Conservation (phyloP, 306 rosid genomes). For the Aeschynomene evenia region DNA sequence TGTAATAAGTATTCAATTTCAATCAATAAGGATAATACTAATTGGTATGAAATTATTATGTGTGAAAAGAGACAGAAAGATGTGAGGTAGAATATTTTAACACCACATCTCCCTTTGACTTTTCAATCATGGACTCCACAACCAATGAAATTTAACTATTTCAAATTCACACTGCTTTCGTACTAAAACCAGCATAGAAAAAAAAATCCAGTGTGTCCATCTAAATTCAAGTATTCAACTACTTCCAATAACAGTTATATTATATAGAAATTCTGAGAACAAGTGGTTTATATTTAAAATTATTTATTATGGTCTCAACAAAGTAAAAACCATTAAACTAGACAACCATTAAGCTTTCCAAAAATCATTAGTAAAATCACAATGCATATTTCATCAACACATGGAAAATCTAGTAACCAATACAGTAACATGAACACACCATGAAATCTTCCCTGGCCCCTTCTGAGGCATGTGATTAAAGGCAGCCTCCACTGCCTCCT, state of each 20-base stretch:
- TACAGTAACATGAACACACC: constrained; percentile 45
- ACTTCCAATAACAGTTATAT: neutral
- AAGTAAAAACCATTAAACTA: neutral
- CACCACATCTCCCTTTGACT: neutral
- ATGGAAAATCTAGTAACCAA: constrained; percentile 7
- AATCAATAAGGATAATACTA: too few species aligned
- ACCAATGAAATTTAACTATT: too few species aligned
- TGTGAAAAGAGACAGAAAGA: too few species aligned
- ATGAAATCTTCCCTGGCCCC: constrained; percentile 79
- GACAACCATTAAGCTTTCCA: neutral
- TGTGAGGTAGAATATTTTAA: too few species aligned
- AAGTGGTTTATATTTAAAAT: neutral
- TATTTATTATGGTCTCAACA: neutral
- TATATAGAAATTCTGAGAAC: neutral
- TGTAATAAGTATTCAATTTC: neutral
- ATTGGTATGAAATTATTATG: too few species aligned
- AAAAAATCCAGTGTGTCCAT: neutral
- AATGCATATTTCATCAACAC: neutral
- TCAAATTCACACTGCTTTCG: too few species aligned
- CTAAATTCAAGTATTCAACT: neutral
- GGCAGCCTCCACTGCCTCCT: constrained; percentile 68
- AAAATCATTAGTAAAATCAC: neutral
- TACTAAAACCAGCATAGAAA: neutral
- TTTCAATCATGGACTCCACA: neutral
- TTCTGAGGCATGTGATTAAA: constrained; percentile 69